Evolutionary conservation across 2,329 filamentous ascomycete genomes (phyloP), one percentile per base, ranked within the genome.

Genomic region (Neophaeococcomyces mojaviensis): DNA sequence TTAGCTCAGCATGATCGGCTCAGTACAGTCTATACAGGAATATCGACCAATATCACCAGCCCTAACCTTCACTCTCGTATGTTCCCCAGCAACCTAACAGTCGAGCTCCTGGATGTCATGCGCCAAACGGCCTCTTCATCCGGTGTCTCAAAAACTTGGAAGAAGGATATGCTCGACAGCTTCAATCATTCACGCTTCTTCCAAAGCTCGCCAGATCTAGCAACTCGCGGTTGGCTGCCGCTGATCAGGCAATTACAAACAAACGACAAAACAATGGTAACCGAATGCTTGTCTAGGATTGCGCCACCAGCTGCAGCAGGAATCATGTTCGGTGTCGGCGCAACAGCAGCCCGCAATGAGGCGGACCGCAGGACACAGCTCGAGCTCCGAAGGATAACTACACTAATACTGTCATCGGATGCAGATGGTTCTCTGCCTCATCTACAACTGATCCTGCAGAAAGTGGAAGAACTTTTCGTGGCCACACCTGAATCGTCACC

Each of bases 271-370:
- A 89, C 96, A 46, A 81, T 86, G 38, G 77, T 98, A 67, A 72
- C 82, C 0, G 92, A 98, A 51, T 71, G 96, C 3, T 67, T 97
- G 7, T 73, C 78, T 31, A 83, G 88, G 16, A 77, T 98, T 51
- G 82, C 82, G 4, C 78, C 89, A 3, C 92, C 92, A 4, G 88
- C 89, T 1, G 90, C 89, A 12, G 92, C 94, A 0, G 92, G 92
- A 7, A 94, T 98, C 56, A 90, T 98, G 62, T 98, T 98, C 59
- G 92, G 92, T n/a, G 92, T 98, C 0, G 94, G 94, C 9, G 92
- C 92, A 5, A 88, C 87, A 18, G 94, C 89, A 35, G 92, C 92
- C 30, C 78, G 92, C 48, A 77, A 94, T n/a, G 92, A 98, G 66
- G 88, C 94, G 4, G 92, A 98, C 64, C 83, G 89, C 48, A 92